A percentile compares a stretch with the other conserved stretches of the same genome.
Conservation (phyloP, 2,329 filamentous ascomycete species). For the Tolypocladium inflatum region DNA sequence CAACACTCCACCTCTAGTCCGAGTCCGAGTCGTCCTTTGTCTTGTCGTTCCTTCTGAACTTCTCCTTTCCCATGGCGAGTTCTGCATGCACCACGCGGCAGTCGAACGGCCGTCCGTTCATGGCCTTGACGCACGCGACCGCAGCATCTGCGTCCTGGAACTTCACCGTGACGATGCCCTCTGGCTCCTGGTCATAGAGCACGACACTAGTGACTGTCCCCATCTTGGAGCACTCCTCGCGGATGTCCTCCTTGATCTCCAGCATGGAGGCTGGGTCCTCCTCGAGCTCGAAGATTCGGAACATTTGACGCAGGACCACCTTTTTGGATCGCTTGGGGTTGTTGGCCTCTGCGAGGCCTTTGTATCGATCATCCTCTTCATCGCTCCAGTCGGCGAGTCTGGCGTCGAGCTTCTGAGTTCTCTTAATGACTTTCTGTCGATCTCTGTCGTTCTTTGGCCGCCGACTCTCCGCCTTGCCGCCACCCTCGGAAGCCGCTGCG, state of each 20-base stretch:
- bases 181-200: slow-evolving; percentile 76
- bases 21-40: slow-evolving; percentile 31
- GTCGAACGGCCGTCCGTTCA: slow-evolving; percentile 74
- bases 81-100: slow-evolving; percentile 63
- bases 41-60: slow-evolving; percentile 58
- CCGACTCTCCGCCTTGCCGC: slow-evolving; percentile 27
- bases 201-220: slow-evolving; percentile 87
- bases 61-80: slow-evolving; percentile 60
- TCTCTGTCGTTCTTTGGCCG: slow-evolving; percentile 53
- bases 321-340: slow-evolving; percentile 60
- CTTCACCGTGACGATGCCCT: slow-evolving; percentile 77
- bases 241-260: slow-evolving; percentile 91
- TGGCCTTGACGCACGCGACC: slow-evolving; percentile 59
- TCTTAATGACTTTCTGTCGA: slow-evolving; percentile 82
- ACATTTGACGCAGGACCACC: slow-evolving; percentile 88
- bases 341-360: slow-evolving; percentile 27
- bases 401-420: slow-evolving; percentile 83
- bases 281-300: slow-evolving; percentile 74
- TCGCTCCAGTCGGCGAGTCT: slow-evolving; percentile 77
- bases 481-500: slow-evolving; percentile 9
- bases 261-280: slow-evolving; percentile 75
- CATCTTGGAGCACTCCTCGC: slow-evolving; percentile 79
- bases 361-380: slow-evolving; percentile 70
- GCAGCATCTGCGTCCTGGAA: slow-evolving; percentile 67
- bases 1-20: slow-evolving; percentile 9